Conservation (phyloP, 2,329 filamentous ascomycete genomes). For the Cucurbitaria berberidis region DNA sequence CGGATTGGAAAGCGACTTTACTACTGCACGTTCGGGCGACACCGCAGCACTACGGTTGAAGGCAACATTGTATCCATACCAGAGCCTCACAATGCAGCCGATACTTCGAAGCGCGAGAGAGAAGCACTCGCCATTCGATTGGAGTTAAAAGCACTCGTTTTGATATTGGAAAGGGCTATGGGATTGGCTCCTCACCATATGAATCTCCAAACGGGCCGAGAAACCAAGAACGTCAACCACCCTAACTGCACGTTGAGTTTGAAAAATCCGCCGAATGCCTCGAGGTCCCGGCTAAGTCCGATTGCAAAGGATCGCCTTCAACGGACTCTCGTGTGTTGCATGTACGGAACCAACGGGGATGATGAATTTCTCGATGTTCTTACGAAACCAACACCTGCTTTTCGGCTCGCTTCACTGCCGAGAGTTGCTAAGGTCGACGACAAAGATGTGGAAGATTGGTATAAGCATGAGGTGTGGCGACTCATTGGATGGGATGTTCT, state of each 20-base stretch:
- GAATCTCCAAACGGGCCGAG: conserved; percentile 26
- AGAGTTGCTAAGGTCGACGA: conserved; percentile 48
- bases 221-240: conserved; percentile 6
- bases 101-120: conserved; percentile 18
- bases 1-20: conserved; percentile 49
- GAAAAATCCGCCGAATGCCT: conserved; percentile 29
- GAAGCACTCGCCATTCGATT: conserved; percentile 35
- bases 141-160: conserved; percentile 51
- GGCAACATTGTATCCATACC: conserved; percentile 31
- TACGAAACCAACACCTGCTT: conserved; percentile 44
- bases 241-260: conserved; percentile 33
- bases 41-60: conserved; percentile 34
- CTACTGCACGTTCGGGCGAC: conserved; percentile 47
- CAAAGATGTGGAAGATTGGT: conserved; percentile 58
- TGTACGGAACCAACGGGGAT: conserved; percentile 48
- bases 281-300: conserved; percentile 42
- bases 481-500: conserved; percentile 64
- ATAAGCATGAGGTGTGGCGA: conserved; percentile 62
- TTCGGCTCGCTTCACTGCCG: conserved; percentile 27
- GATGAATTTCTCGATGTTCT: conserved; percentile 52
- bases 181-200: conserved; percentile 48
- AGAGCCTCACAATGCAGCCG: conserved; percentile 4
- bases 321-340: conserved; percentile 52
- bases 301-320: conserved; percentile 53
- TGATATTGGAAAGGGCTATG: conserved; percentile 50